phyloP scores from a whole-genome alignment of 208 protist genomes.

The Angomonas desouzai region DNA sequence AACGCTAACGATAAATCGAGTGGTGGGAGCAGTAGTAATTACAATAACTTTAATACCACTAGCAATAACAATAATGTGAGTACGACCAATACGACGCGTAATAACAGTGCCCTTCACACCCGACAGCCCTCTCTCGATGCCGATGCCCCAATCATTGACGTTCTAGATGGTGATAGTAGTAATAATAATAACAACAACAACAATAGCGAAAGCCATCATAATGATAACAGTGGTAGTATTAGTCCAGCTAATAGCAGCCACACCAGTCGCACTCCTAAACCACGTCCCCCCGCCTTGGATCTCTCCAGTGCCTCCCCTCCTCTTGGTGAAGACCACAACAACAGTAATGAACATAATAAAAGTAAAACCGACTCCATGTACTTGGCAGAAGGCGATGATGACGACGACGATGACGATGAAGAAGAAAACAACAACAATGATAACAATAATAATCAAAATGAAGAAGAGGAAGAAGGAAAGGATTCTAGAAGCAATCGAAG shows the following conservation, averaged over 20 bases:
- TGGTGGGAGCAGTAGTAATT: background rate
- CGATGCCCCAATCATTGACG: background rate
- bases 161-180: slow-evolving; percentile 14
- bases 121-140: background rate
- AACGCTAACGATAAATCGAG: too few relatives aligned
- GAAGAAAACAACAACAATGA: background rate
- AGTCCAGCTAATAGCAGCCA: too few relatives aligned
- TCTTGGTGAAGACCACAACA: background rate
- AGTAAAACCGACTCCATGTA: slow-evolving; percentile 6
- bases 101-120: background rate
- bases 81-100: too few relatives aligned
- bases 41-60: background rate
- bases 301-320: background rate
- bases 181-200: slow-evolving; percentile 8
- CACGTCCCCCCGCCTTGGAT: background rate
- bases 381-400: background rate
- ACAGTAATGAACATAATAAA: background rate
- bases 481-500: background rate
- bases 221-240: background rate
- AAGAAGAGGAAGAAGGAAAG: background rate
- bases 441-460: slow-evolving; percentile 5
- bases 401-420: slow-evolving; percentile 5
- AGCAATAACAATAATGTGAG: background rate
- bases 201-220: background rate
- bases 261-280: too few relatives aligned